Percentiles rank a stretch among this genome's conserved stretches.
Conservation (phyloP, 768 basidiomycete genomes). For the Paxillus involutus region DNA sequence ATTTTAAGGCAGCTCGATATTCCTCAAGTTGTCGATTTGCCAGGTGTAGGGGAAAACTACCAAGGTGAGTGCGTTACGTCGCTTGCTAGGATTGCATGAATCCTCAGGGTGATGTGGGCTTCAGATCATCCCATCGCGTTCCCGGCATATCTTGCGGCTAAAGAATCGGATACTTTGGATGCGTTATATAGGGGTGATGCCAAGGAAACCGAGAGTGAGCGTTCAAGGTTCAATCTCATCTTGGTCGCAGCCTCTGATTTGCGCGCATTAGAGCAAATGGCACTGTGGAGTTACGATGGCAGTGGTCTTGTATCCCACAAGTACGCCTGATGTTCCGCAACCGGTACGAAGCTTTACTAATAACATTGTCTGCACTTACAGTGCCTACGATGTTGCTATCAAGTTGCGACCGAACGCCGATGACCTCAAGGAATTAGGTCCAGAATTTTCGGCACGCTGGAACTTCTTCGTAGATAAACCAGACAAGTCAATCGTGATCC, state of each 20-base stretch:
- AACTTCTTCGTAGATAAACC: slow-evolving; percentile 47
- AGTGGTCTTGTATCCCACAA: slow-evolving; percentile 56
- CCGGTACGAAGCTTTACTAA: neutral
- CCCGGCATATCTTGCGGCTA: no score
- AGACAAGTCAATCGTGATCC: slow-evolving; percentile 51
- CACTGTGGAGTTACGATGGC: slow-evolving; percentile 38
- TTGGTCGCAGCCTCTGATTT: slow-evolving; percentile 9
- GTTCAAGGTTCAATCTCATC: neutral
- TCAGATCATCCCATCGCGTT: no score
- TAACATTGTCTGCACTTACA: slow-evolving; percentile 16
- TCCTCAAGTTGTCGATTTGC: no score
- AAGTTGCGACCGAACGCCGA: slow-evolving; percentile 52
- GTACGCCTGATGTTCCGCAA: slow-evolving; percentile 31
- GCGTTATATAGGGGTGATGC: no score
- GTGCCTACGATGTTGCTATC: slow-evolving; percentile 54
- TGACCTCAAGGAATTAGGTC: slow-evolving; percentile 50
- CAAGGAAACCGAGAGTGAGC: no score
- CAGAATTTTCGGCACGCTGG: slow-evolving; percentile 51
- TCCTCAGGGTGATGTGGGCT: no score
- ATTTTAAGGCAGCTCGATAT: no score
- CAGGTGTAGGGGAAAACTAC: no score
- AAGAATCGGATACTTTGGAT: no score
- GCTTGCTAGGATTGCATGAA: no score
- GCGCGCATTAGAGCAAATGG: neutral
- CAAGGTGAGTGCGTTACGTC: no score